phyloP scores from a whole-genome alignment of 2,329 filamentous ascomycete species.

The Leptographium procerum region DNA sequence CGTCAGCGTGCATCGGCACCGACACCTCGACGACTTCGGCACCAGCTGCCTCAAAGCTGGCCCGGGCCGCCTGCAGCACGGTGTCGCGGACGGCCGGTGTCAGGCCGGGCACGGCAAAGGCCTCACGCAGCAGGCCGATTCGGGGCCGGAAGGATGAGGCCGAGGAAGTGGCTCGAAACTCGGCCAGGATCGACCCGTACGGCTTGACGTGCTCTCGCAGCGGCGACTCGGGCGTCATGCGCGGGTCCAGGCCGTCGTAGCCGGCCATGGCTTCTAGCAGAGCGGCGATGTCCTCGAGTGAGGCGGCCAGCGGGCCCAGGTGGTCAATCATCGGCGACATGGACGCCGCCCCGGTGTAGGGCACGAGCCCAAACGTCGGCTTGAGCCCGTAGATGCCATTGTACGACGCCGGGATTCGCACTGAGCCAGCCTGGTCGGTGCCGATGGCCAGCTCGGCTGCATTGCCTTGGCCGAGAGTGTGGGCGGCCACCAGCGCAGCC shows the following conservation, averaged over 20 bases:
- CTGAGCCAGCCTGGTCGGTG: conserved; percentile 61
- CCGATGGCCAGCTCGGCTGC: conserved; percentile 33
- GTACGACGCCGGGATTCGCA: conserved; percentile 45
- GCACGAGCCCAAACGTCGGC: conserved; percentile 35
- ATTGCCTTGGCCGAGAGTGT: conserved; percentile 27
- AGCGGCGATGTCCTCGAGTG: conserved; percentile 28
- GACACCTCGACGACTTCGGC: conserved; percentile 32
- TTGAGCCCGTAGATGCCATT: conserved; percentile 32
- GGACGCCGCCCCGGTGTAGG: conserved; percentile 34
- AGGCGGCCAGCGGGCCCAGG: conserved; percentile 31
- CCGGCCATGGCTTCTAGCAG: conserved; percentile 30
- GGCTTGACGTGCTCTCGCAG: conserved; percentile 20
- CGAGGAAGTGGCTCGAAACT: conserved; percentile 4
- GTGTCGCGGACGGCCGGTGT: conserved; percentile 23
- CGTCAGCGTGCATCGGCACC: conserved; percentile 34
- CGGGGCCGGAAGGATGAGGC: conserved; percentile 2
- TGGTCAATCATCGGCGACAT: conserved; percentile 32
- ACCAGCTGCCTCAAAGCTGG: conserved; percentile 26
- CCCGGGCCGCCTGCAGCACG: conserved; percentile 22
- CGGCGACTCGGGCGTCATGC: conserved; percentile 29
- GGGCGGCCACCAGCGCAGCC: conserved; percentile 26
- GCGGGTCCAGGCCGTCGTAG: conserved; percentile 34
- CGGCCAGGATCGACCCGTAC: conserved; percentile 19
- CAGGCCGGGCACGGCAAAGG: conserved; percentile 26
- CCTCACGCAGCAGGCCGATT: conserved; percentile 33